Base-by-base conservation (phyloP, 257 asterid species). In the Scutellaria barbata region DNA sequence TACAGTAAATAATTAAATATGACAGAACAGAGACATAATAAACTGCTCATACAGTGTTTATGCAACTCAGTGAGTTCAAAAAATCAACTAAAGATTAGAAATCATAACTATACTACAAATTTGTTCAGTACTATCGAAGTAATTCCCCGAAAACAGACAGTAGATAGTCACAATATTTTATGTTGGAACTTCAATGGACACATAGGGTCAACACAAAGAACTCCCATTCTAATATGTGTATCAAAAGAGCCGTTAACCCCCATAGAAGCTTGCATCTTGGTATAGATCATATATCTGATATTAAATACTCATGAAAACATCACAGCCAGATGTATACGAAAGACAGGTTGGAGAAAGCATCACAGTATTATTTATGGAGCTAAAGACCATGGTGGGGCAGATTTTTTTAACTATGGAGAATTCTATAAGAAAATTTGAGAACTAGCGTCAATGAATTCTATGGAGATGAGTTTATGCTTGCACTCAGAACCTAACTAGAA, bases 1-100 rank as follows among this genome's bases (percentile, higher is more conserved):
- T 6, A 50, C 52, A 57, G 48, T 12, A 37, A 68, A 73, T 59
- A 63, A 69, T 25, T 10, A n/a, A 72, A 77, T n/a, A n/a, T 13
- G 12, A 42, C 12, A 42, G n/a, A 64, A 43, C 18, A 12, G 30
- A 62, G 47, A 30, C 30, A 62, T 54, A 58, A 8, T 16, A 64
- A 25, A 33, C 50, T 65, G 61, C 48, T 74, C 63, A 14, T 2
- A 7, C 12, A 75, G 41, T 42, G 45, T 45, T 39, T 39, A 9
- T 33, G 39, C 51, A 17, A 60, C 69, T 33, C 59, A 25, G 13
- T 11, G 45, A 41, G 55, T 77, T 61, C 1, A 53, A 63, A 18
- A n/a, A 43, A 33, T 69, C 35, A n/a, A n/a, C 5, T 25, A 20
- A 50, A 10, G 56, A 59, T 10, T 12, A 46, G 10, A 13, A 46